These are phyloP conservation scores for Cicer bijugum DNA, from an alignment of 306 rosid genomes.

Conservation along the genomic window DNA sequence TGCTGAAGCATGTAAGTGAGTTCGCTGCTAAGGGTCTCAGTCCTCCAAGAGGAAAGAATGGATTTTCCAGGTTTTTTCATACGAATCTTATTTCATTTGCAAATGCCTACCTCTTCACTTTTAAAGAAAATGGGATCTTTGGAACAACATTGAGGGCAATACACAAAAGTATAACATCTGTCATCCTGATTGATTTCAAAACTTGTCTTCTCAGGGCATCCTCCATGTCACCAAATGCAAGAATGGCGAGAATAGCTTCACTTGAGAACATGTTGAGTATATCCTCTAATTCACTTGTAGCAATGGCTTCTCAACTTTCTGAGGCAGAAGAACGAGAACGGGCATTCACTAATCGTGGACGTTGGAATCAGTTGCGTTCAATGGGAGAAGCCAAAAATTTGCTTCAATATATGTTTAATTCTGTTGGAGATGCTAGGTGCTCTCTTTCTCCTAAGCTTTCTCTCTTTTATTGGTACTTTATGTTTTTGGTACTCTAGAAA, in stretches of 20 bases:
- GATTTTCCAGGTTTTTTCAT: constrained; percentile 66
- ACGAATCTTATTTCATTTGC: constrained; percentile 34
- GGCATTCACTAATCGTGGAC: constrained; percentile 93
- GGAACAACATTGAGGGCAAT: background rate
- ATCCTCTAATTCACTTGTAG: constrained; percentile 95
- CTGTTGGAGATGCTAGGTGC: constrained; percentile 92
- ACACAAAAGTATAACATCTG: constrained; percentile 40
- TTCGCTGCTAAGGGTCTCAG: constrained; percentile 92
- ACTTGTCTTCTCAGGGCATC: constrained; percentile 66
- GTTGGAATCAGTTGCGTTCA: constrained; percentile 98
- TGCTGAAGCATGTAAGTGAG: constrained; percentile 91
- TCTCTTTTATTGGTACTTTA: constrained; percentile 2
- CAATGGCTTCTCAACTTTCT: constrained; percentile 99
- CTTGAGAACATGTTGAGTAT: constrained; percentile 94
- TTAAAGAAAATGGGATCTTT: constrained; percentile 24
- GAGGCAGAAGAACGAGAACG: constrained; percentile 99
- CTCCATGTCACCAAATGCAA: constrained; percentile 96
- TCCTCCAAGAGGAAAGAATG: constrained; percentile 95
- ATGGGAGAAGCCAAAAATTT: constrained; percentile 97
- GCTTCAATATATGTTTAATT: constrained; percentile 92
- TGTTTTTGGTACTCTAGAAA: constrained; percentile 23
- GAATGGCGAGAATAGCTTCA: constrained; percentile 92
- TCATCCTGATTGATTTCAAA: constrained; percentile 44
- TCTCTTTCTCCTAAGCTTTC: constrained; percentile 28
- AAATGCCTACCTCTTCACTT: constrained; percentile 20